These are phyloP conservation scores for Solanum pennellii DNA, from an alignment of 257 asterid genomes.

Conservation along the genomic window DNA sequence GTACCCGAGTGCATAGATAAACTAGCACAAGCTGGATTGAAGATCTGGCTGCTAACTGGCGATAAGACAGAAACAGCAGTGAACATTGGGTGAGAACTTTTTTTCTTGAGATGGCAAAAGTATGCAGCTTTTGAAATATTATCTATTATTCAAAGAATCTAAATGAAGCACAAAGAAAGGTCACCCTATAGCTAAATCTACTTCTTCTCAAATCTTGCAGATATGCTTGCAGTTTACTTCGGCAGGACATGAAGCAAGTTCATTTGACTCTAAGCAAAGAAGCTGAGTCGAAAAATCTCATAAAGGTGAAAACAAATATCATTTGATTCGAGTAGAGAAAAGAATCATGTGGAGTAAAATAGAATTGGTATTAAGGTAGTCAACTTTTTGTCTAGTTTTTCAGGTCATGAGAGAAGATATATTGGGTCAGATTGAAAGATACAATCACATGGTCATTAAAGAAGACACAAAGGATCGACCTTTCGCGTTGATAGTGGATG, in stretches of 20 bases:
- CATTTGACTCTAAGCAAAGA: constrained; percentile 43
- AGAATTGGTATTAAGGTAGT: neutral
- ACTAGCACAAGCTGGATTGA: constrained; percentile 96
- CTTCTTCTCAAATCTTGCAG: constrained; percentile 30
- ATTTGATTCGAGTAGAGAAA: neutral
- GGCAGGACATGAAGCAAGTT: constrained; percentile 95
- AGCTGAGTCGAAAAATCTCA: constrained; percentile 2
- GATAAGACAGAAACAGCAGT: constrained; percentile 99
- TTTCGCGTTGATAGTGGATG: constrained; percentile 90
- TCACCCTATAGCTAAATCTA: neutral
- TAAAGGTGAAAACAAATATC: neutral
- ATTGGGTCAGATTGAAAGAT: constrained; percentile 64
- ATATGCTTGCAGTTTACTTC: constrained; percentile 92
- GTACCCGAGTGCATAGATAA: constrained; percentile 98
- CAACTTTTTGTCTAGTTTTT: constrained; percentile 7
- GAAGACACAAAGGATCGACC: constrained; percentile 64
- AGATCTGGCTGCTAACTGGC: constrained; percentile 98
- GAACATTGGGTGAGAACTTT: constrained; percentile 71
- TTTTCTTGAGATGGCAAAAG: constrained; percentile 1
- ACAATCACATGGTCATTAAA: constrained; percentile 56
- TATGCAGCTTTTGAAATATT: neutral
- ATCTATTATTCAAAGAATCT: neutral
- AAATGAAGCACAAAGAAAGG: neutral
- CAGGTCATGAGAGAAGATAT: constrained; percentile 65
- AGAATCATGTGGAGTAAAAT: neutral